Percentiles rank a stretch among this genome's conserved stretches.
Evolutionary conservation across 768 basidiomycete species (phyloP).

Genomic region (Hypholoma fasciculare): DNA sequence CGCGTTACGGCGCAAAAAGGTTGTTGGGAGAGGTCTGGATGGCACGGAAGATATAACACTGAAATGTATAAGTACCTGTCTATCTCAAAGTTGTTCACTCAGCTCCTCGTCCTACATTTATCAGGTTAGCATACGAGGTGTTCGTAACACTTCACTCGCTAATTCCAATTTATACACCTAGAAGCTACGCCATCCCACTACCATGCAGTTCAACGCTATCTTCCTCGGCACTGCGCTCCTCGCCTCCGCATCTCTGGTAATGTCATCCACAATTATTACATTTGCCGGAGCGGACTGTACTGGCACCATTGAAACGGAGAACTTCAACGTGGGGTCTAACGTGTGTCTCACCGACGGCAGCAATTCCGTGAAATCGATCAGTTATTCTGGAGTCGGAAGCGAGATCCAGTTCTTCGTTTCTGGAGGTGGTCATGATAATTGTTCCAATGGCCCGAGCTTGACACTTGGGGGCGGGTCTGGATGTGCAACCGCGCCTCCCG

Average conservation of each 20-base stretch:
- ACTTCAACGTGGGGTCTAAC: not conserved
- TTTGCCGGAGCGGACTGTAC: not conserved
- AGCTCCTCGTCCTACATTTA: too few relatives aligned
- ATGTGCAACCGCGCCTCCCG: not conserved
- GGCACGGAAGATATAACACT: too few relatives aligned
- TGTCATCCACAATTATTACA: not conserved
- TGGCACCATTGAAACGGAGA: not conserved
- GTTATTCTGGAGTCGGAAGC: not conserved
- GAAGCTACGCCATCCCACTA: too few relatives aligned
- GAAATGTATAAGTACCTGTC: too few relatives aligned
- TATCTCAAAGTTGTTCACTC: too few relatives aligned
- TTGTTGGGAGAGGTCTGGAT: too few relatives aligned
- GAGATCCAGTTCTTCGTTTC: not conserved
- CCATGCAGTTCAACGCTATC: not conserved
- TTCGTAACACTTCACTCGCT: too few relatives aligned
- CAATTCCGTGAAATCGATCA: not conserved
- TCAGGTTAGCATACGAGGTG: too few relatives aligned
- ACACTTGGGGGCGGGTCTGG: not conserved
- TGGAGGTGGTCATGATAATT: not conserved
- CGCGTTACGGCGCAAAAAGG: too few relatives aligned
- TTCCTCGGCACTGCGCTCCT: not conserved
- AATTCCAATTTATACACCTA: too few relatives aligned
- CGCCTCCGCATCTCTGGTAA: not conserved
- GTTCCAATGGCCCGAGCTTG: not conserved
- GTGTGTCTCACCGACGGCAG: not conserved